Percentiles rank a stretch among this genome's conserved stretches.
Conservation (phyloP, 352 stramenopile genomes). For the Achlya hypogyna region DNA sequence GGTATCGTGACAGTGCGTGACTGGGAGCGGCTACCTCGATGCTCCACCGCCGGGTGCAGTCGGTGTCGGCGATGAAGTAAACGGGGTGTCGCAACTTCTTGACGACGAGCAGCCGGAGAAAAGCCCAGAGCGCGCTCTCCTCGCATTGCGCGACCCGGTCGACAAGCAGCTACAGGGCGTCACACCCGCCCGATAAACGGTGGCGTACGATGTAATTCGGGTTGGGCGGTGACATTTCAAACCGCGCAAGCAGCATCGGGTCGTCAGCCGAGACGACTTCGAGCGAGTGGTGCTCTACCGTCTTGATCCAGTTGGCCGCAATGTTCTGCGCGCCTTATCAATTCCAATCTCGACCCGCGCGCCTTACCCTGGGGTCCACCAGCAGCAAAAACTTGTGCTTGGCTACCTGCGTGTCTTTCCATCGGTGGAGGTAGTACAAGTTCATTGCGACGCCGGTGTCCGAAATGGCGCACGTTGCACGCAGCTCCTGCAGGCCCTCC, state of each 20-base stretch:
- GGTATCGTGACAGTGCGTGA: background rate
- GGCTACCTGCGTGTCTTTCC: conserved; percentile 29
- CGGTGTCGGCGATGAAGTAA: conserved; percentile 4
- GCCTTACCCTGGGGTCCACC: conserved; percentile 29
- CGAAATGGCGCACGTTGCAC: background rate
- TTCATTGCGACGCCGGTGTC: conserved; percentile 29
- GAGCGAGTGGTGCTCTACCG: background rate
- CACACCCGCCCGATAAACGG: background rate
- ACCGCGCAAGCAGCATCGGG: conserved; percentile 17
- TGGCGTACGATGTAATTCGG: conserved; percentile 3
- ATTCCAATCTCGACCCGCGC: background rate
- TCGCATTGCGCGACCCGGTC: conserved; percentile 5
- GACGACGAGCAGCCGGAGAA: background rate
- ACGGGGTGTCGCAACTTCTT: conserved; percentile 1
- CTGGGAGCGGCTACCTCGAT: background rate
- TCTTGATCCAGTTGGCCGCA: conserved; percentile 11
- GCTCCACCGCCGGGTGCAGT: background rate
- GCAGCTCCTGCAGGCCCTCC: conserved; percentile 14
- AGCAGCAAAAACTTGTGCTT: conserved; percentile 41
- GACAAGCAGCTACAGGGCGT: conserved; percentile 7
- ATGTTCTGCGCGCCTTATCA: background rate
- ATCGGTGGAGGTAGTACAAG: conserved; percentile 39
- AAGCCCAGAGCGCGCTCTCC: background rate
- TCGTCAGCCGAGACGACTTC: conserved; percentile 18
- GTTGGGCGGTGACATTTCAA: conserved; percentile 20